Percentiles rank a stretch among this genome's conserved stretches.
phyloP scores from a whole-genome alignment of 495 filamentous ascomycete genomes.

The Oidiodendron maius region DNA sequence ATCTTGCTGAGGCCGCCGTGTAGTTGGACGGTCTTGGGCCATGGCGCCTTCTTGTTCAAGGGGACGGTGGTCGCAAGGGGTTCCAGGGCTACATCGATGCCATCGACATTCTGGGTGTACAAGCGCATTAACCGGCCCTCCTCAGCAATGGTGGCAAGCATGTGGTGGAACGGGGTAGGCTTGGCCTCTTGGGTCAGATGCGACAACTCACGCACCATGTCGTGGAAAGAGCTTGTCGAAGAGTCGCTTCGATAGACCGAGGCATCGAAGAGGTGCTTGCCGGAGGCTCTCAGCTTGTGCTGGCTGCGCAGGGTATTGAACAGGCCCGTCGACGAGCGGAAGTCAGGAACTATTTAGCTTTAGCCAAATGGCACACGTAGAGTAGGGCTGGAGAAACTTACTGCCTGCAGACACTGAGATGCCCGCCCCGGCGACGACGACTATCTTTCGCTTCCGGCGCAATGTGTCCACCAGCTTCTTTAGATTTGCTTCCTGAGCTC shows the following conservation, averaged over 20 bases:
- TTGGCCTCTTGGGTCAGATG: slow-evolving; percentile 64
- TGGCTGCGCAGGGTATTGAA: slow-evolving; percentile 78
- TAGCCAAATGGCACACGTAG: not conserved
- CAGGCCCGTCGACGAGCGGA: slow-evolving; percentile 82
- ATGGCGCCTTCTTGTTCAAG: slow-evolving; percentile 69
- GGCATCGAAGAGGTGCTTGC: slow-evolving; percentile 94
- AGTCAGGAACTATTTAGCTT: slow-evolving; percentile 74
- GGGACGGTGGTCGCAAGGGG: slow-evolving; percentile 69
- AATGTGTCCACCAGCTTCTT: slow-evolving; percentile 68
- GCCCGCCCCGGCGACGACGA: slow-evolving; percentile 92
- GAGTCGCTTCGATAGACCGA: slow-evolving; percentile 90
- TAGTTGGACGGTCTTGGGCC: slow-evolving; percentile 89
- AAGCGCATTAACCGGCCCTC: slow-evolving; percentile 87
- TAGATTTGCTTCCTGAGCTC: slow-evolving; percentile 40
- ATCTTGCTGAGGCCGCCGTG: slow-evolving; percentile 93
- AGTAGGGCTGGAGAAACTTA: slow-evolving; percentile 43
- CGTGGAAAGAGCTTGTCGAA: slow-evolving; percentile 84
- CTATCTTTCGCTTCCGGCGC: slow-evolving; percentile 87
- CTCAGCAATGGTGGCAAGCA: slow-evolving; percentile 83
- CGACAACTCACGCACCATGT: slow-evolving; percentile 87
- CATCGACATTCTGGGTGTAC: slow-evolving; percentile 95
- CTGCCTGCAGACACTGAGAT: slow-evolving; percentile 95
- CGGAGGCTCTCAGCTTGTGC: slow-evolving; percentile 86
- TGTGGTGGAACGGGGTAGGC: slow-evolving; percentile 88
- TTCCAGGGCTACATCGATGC: slow-evolving; percentile 78